Evolutionary conservation across 306 rosid genomes (phyloP).

Genomic region (Argentina anserina): DNA sequence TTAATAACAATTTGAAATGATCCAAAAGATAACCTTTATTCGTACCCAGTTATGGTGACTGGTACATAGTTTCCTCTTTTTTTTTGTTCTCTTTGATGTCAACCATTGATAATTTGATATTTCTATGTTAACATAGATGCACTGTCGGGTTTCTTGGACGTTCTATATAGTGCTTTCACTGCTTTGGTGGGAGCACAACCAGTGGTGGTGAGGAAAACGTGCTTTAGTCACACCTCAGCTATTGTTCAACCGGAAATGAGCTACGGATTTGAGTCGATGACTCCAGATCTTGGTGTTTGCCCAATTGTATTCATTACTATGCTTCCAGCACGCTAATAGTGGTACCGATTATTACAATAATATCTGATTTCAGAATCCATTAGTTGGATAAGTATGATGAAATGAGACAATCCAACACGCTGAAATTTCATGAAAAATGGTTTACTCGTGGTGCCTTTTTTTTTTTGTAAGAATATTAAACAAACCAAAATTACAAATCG

Average conservation of each 20-base stretch:
- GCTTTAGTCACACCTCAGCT: background rate
- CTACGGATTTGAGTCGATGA: background rate
- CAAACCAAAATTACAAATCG: too few relatives aligned
- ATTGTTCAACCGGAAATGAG: background rate
- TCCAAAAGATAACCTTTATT: slow-evolving; percentile 3
- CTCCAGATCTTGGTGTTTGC: background rate
- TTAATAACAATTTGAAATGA: slow-evolving; percentile 4
- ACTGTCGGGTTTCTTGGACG: background rate
- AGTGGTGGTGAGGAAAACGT: slow-evolving; percentile 11
- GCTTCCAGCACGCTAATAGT: too few relatives aligned
- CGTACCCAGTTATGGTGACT: background rate
- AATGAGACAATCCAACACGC: too few relatives aligned
- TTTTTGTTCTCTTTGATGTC: slow-evolving; percentile 5
- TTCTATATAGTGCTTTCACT: background rate
- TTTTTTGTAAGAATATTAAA: too few relatives aligned
- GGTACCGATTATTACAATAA: background rate
- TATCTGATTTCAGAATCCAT: too few relatives aligned
- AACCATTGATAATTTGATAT: slow-evolving; percentile 6
- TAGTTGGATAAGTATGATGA: too few relatives aligned
- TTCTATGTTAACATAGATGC: too few relatives aligned
- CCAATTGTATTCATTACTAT: background rate
- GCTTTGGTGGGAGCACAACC: slow-evolving; percentile 8
- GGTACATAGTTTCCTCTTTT: background rate
- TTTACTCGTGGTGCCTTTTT: too few relatives aligned
- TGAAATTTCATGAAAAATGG: too few relatives aligned